Evolutionary conservation across 2,329 filamentous ascomycete genomes (phyloP), one percentile per base, ranked within the genome.

Genomic region (Pseudogymnoascus sp.): DNA sequence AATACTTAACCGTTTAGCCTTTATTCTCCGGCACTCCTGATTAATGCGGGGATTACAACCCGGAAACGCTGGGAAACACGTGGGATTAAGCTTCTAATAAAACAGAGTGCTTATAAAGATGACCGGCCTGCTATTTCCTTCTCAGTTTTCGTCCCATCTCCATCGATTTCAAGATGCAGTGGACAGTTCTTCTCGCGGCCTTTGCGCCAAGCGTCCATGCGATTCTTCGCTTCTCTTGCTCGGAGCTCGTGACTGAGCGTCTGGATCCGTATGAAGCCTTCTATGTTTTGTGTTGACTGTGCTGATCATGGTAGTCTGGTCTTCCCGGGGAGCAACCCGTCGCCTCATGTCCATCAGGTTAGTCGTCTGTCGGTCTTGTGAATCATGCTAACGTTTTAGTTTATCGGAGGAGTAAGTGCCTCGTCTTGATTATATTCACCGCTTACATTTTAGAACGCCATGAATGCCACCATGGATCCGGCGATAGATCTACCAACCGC

Each of bases 391-490:
- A 48, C 25, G 8, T 7, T 10, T 48, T 48, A 48, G 42, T 48
- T 48, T 48, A 48, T 48, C 25, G 42, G 42, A 29, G 42, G 42
- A 8, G 42, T 48, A 8, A 29, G 42, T 48, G 25, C 13, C 5
- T 48, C 13, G 8, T 13, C 38, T 7, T 6, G 13, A 21, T 33
- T 13, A 51, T 35, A 21, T 31, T 35, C 21, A 31, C 36, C 13
- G 31, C 21, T 63, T 29, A 64, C 17, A n/a, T 36, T 17, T 2
- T 13, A 65, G 59, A 75, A 77, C 65, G 72, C 75, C 2, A 77
- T 78, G 72, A 76, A 77, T 62, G 64, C 71, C 3, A 71, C 72
- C 17, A 78, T 78, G 75, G 67, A 72, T 55, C 66, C 69, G 1
- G 58, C 60, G 5, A 63, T 65, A 33, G 67, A 70, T 39, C 66